Evolutionary conservation across 2,329 filamentous ascomycete genomes (phyloP), one percentile per base, ranked within the genome.

Genomic region (Setomelanomma holmii): DNA sequence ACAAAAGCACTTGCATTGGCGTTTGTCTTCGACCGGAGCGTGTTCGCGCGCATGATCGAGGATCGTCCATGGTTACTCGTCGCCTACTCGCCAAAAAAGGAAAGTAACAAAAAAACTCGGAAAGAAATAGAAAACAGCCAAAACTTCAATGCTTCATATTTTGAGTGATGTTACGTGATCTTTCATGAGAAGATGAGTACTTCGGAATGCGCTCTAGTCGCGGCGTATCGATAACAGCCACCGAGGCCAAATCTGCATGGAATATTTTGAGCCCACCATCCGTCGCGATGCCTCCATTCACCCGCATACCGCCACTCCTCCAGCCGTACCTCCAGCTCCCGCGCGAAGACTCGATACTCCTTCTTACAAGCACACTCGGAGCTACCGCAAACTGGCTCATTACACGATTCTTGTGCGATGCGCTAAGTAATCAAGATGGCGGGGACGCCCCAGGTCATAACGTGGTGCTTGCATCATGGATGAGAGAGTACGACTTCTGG

Each of bases 401-500:
- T 0, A 61, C 84, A 10, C 77, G 84, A 27, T 81, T 80, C 49
- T 67, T 84, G 21, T 78, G 79, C 69, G 76, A 77, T 42, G 76
- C 80, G 14, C 67, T 86, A 30, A 63, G 52, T 51, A 56, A 21
- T 5, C 45, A 40, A 5, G 56, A 68, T 23, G 67, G 76, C 64
- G 68, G 60, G 3, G 66, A 68, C 57, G 61, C 64, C 14, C 57
- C 58, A 38, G 63, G 56, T 5, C 60, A 61, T 8, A 73, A 71
- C 16, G 75, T 97, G 1, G 80, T 96, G 3, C 79, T 97, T 3
- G 86, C 95, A 51, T 96, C 90, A 77, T 96, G 95, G 75, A 78
- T 96, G 75, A 83, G 90, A 54, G 89, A 93, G 64, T 84, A 83
- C 58, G 78, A 83, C 1, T 96, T 96, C 69, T 97, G 92, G 91